Conservation (phyloP, 805 yeast species). For the Wickerhamiella australiensis region DNA sequence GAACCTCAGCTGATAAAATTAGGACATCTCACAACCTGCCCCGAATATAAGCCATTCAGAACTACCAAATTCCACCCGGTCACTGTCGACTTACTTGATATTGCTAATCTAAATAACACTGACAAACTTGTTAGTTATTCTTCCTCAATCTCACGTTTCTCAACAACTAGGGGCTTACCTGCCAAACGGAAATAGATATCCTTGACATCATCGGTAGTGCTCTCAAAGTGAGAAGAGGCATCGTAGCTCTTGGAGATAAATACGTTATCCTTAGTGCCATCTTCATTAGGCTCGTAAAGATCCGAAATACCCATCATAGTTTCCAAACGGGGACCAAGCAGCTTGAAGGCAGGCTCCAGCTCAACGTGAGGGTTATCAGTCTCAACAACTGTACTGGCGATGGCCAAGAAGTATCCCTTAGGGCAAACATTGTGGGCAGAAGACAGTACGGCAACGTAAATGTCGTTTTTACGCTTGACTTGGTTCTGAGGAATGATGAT, state of each 20-base stretch:
- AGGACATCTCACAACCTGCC: no score
- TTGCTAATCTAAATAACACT: no score
- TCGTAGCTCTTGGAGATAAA: conserved; percentile 84
- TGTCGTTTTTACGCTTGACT: conserved; percentile 83
- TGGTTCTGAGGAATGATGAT: conserved; percentile 95
- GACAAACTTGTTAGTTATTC: no score
- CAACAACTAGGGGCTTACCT: conserved; percentile 81
- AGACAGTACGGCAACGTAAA: conserved; percentile 83
- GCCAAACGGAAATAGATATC: conserved; percentile 84
- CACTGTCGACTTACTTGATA: no score
- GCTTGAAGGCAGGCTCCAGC: conserved; percentile 83
- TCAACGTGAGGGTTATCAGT: conserved; percentile 87
- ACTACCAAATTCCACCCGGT: background rate
- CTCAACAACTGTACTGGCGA: conserved; percentile 87
- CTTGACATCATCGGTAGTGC: conserved; percentile 92
- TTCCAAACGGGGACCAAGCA: conserved; percentile 67
- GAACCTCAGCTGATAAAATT: no score
- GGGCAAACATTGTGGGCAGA: conserved; percentile 83
- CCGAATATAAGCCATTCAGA: no score
- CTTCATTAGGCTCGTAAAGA: conserved; percentile 71
- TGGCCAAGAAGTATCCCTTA: conserved; percentile 80
- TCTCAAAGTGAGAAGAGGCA: conserved; percentile 88
- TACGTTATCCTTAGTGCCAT: conserved; percentile 68
- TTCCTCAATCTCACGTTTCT: conserved; percentile 61
- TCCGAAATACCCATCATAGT: conserved; percentile 92